Base-by-base conservation (phyloP, 139 green algal species). In the Pleodorina starrii region DNA sequence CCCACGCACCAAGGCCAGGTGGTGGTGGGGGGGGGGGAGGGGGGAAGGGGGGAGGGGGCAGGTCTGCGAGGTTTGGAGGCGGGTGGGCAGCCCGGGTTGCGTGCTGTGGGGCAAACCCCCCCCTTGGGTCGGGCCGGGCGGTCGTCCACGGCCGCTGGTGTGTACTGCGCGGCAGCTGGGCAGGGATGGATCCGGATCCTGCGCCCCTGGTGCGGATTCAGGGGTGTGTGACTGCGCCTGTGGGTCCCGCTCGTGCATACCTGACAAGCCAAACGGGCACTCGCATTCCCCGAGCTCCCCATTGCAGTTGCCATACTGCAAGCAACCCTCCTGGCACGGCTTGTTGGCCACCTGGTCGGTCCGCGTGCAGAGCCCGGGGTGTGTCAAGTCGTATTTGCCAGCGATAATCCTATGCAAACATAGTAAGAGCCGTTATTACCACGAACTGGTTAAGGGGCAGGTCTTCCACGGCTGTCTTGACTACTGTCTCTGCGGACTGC, bases 201-300 rank as follows among this genome's bases (percentile, higher is more conserved):
- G n/a, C n/a, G n/a, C n/a, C n/a, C n/a, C n/a, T n/a, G n/a, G n/a
- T n/a, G n/a, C n/a, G n/a, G n/a, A n/a, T n/a, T n/a, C n/a, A n/a
- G n/a, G n/a, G n/a, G n/a, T 11, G 69, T 16, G 11, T 50, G 69
- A 36, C 7, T 50, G 19, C 29, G 36, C 5, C 29, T 7, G 14
- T 40, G 11, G 32, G 63, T 23, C 32, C 63, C 27, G 21, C 5
- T 73, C 63, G 21, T 36, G 21, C 60, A 14, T 48, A 87, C 81
- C 81, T 25, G 42, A 38, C 29, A 66, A 46, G 10, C 82, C 82
- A 32, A 80, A 79, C 3, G 82, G 82, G 44, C 82, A 88, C 25
- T 88, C 82, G 68, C 82, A 88, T 14, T 54, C n/a, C 17, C 82
- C 82, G 0, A 88, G 66, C 82, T 88, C 82, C 10, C 14, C 43